Percentiles rank a stretch among this genome's conserved stretches.
Evolutionary conservation across 306 rosid species (phyloP).

Genomic region (Ceratonia siliqua): DNA sequence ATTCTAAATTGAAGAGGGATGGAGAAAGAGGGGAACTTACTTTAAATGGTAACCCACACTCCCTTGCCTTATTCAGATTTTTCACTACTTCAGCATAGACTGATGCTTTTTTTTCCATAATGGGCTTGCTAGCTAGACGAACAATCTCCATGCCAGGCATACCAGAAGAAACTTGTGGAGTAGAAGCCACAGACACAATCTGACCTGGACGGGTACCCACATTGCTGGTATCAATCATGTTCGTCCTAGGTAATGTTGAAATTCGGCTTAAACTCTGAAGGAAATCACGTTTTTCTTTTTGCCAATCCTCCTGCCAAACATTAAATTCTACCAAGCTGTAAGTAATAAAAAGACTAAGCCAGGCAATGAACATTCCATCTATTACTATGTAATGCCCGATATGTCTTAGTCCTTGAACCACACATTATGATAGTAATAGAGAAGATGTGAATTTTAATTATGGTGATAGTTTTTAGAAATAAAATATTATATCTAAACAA

Average conservation of each 20-base stretch:
- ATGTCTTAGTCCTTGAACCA: too few species aligned
- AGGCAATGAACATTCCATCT: not conserved
- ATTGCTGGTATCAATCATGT: constrained; percentile 50
- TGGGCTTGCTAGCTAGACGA: constrained; percentile 66
- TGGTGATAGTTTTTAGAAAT: too few species aligned
- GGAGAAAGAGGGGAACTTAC: constrained; percentile 46
- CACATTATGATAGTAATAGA: too few species aligned
- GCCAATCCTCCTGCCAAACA: constrained; percentile 93
- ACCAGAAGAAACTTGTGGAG: constrained; percentile 60
- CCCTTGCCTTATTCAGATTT: constrained; percentile 83
- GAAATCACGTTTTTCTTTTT: constrained; percentile 92
- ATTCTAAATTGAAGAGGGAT: constrained; percentile 11
- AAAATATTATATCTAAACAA: too few species aligned
- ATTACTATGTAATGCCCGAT: too few species aligned
- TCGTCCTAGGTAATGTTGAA: constrained; percentile 86
- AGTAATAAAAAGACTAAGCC: constrained; percentile 31
- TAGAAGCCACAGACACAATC: constrained; percentile 50
- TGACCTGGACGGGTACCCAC: constrained; percentile 63
- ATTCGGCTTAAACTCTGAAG: constrained; percentile 91
- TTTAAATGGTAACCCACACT: constrained; percentile 74
- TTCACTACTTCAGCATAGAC: constrained; percentile 81
- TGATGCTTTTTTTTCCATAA: constrained; percentile 77
- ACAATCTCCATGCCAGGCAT: constrained; percentile 54
- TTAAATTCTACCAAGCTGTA: constrained; percentile 34
- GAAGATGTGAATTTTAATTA: too few species aligned